Percentiles rank a stretch among this genome's conserved stretches.
phyloP scores from a whole-genome alignment of 2,329 filamentous ascomycete genomes.

The Ophiosphaerella korrae region DNA sequence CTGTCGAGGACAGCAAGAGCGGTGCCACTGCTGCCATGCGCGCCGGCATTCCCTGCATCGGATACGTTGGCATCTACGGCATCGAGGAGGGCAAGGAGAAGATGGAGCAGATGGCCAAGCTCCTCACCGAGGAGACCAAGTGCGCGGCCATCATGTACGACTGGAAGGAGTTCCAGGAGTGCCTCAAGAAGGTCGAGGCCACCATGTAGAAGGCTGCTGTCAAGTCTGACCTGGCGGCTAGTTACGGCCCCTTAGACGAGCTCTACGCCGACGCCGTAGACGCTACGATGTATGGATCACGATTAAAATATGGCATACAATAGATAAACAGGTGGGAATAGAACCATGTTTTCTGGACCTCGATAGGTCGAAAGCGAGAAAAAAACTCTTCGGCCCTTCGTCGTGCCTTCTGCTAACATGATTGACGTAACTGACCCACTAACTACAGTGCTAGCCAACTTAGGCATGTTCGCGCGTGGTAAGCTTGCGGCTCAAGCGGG shows the following conservation, averaged over 20 bases:
- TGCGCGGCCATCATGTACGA: conserved; percentile 57
- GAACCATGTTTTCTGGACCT: conserved; percentile 17
- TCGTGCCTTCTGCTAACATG: background rate
- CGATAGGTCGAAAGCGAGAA: conserved; percentile 1
- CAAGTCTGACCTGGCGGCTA: background rate
- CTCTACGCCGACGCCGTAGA: conserved; percentile 15
- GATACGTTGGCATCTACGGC: conserved; percentile 74
- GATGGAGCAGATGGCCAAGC: conserved; percentile 56
- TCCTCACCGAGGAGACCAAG: conserved; percentile 55
- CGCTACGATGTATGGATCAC: conserved; percentile 27
- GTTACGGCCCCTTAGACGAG: conserved; percentile 15
- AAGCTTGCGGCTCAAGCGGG: too few relatives aligned
- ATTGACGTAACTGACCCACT: background rate
- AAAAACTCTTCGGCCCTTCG: background rate
- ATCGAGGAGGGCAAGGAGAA: conserved; percentile 50
- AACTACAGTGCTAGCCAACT: too few relatives aligned
- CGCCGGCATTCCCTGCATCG: conserved; percentile 80
- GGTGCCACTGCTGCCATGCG: conserved; percentile 78
- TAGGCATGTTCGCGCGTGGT: too few relatives aligned
- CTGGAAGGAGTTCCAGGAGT: conserved; percentile 58
- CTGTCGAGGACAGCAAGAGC: conserved; percentile 88
- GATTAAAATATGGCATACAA: conserved; percentile 21
- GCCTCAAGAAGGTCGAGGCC: conserved; percentile 55
- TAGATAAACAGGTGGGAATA: conserved; percentile 19
- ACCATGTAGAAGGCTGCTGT: conserved; percentile 33